These are phyloP conservation scores for Collybia nuda DNA, from an alignment of 768 basidiomycete species.

Conservation along the genomic window DNA sequence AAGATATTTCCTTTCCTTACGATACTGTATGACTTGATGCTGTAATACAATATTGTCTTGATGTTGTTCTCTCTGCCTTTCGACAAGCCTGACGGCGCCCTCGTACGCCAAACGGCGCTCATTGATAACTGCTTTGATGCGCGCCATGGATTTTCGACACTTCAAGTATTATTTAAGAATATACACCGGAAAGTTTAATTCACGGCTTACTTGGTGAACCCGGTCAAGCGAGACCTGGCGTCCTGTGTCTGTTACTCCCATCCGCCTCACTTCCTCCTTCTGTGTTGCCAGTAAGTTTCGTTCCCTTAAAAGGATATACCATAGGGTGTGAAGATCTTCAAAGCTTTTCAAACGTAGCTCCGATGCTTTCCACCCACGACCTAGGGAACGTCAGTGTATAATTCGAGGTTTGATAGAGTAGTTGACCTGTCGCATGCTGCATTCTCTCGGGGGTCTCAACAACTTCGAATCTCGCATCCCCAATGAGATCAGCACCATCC, in stretches of 20 bases:
- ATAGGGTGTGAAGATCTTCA: constrained; percentile 89
- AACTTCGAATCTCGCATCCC: constrained; percentile 53
- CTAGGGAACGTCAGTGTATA: constrained; percentile 39
- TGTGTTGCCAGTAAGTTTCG: constrained; percentile 91
- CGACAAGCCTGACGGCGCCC: constrained; percentile 52
- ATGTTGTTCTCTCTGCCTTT: constrained; percentile 29
- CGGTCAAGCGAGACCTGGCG: constrained; percentile 31
- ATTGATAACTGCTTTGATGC: constrained; percentile 89
- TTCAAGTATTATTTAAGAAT: constrained; percentile 25
- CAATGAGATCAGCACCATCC: constrained; percentile 39
- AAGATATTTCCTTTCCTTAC: constrained; percentile 18
- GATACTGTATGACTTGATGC: constrained; percentile 20
- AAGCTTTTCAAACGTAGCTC: constrained; percentile 92
- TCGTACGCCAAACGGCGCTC: constrained; percentile 87
- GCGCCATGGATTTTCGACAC: constrained; percentile 96
- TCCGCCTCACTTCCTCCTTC: constrained; percentile 69
- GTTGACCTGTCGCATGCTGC: constrained; percentile 27
- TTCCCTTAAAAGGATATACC: constrained; percentile 90
- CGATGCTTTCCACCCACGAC: constrained; percentile 81
- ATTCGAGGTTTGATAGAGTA: background rate
- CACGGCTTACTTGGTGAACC: constrained; percentile 43
- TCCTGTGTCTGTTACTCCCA: constrained; percentile 39
- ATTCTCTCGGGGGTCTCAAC: constrained; percentile 32
- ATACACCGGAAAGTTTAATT: background rate
- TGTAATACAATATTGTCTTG: constrained; percentile 25